phyloP scores from a whole-genome alignment of 768 basidiomycete genomes.

The Rhizopogon sp. region DNA sequence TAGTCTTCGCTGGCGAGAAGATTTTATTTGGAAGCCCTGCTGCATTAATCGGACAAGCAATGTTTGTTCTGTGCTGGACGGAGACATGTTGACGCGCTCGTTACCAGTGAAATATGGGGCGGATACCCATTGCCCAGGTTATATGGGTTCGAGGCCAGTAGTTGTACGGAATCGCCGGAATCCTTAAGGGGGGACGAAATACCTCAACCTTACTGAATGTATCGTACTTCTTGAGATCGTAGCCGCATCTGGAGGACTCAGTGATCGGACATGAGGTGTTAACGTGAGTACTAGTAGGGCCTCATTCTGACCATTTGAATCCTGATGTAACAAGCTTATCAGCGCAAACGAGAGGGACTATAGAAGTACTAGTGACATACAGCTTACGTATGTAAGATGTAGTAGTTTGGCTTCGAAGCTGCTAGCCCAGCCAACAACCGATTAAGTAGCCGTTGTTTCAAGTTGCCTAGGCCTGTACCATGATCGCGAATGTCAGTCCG shows the following conservation, averaged over 20 bases:
- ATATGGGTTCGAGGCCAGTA: neutral
- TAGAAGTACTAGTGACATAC: neutral
- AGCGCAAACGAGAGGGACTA: neutral
- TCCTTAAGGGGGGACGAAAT: neutral
- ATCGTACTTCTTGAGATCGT: neutral
- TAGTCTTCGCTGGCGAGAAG: neutral
- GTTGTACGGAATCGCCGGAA: neutral
- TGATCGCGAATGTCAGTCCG: too few relatives aligned
- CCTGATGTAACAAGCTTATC: neutral
- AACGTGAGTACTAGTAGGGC: neutral
- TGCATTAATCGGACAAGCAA: neutral
- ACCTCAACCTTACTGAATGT: neutral
- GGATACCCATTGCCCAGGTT: neutral
- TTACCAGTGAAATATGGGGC: neutral
- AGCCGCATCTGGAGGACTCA: neutral
- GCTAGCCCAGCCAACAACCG: too few relatives aligned
- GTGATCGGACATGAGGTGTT: neutral
- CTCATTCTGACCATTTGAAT: neutral
- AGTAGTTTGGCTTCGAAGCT: too few relatives aligned
- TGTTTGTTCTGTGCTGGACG: neutral
- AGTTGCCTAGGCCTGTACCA: too few relatives aligned
- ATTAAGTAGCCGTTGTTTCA: too few relatives aligned
- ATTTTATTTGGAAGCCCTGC: neutral
- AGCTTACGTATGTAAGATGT: too few relatives aligned
- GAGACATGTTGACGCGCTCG: neutral